Evolutionary conservation across 495 filamentous ascomycete genomes (phyloP), one percentile per base, ranked within the genome.

Genomic region (Aspergillus olivimuriae): DNA sequence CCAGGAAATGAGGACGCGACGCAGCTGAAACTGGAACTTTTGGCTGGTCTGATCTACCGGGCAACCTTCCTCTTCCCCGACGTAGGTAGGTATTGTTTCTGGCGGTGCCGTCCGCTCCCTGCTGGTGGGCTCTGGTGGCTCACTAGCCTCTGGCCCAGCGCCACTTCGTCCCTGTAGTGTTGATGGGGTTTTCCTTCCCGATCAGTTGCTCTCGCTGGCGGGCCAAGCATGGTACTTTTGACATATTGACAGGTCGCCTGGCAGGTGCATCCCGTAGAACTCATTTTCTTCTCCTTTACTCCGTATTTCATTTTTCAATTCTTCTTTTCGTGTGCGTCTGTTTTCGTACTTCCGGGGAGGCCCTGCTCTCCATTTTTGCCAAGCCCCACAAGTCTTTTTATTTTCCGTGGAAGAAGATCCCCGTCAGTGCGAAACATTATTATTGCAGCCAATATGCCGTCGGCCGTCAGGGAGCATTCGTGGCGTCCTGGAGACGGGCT

Each of bases 41-140:
- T 49, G 41, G 24, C 36, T 46, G 18, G 39, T 24, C 47, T 53
- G 55, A 58, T 58, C 55, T 58, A 41, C 55, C 51, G 52, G 54
- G 33, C 37, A 10, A 28, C 38, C 3, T 53, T 51, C n/a, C n/a
- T n/a, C n/a, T n/a, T n/a, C 50, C 54, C 44, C 46, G 50, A 31
- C 40, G 44, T 26, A 48, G n/a, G n/a, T n/a, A n/a, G n/a, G n/a
- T n/a, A n/a, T n/a, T n/a, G n/a, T 36, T 44, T 31, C 37, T 40
- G 46, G 10, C 24, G 5, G 24, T 28, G 5, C 24, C 24, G 24
- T 11, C 24, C 24, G 6, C 24, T 28, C 24, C 24, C 24, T 11
- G 11, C 6, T 28, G 24, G 24, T 6, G 24, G 20, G 28, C 34
- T 48, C 43, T 37, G 39, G 33, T 35, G 22, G 35, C 11, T 46